Base-by-base conservation (phyloP, 225 moss, liverwort and hornwort genomes). In the Pleurozium schreberi region DNA sequence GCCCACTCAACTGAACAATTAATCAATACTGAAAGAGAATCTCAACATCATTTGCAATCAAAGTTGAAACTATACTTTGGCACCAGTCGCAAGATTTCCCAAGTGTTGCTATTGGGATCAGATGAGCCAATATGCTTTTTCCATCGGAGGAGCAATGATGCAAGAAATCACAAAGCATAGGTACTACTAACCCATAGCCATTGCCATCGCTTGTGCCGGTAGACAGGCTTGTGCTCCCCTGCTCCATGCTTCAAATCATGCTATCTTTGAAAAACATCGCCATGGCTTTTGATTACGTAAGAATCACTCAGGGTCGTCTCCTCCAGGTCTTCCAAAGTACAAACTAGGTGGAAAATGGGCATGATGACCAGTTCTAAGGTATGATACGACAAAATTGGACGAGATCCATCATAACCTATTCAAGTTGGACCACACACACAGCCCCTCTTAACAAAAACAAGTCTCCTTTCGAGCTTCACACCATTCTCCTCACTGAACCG, bases 311-410 rank as follows among this genome's bases (percentile, higher is more conserved):
- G 2, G 21, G 20, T 50, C 8, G 8, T 50, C 20, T 75, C 21
- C 21, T 13, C 50, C 13, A 50, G 5, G 8, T 5, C 50, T 21
- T 75, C 50, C 3, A 3, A 0, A 13, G 13, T 12, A 3, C 0
- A 50, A 34, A 34, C 3, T 31, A 49, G 11, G 31, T 49, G 74
- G 7, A 49, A 19, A 31, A 8, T 33, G 31, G 12, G 45, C 19
- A 49, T 19, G 0, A 19, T 31, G 7, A 49, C 49, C 4, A 75
- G 0, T 49, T 49, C 49, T 19, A 49, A 75, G 49, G 12, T 49
- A 12, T 31, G 19, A 31, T 49, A 31, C 7, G 20, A 49, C 30
- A 30, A 47, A 18, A 2, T 31, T 75, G 19, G 13, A 4, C 33
- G 0, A 75, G 49, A 31, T 75, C 20, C 12, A 20, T 11, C 11